Conservation (phyloP, 2,329 filamentous ascomycete species). For the Akanthomyces dipterigenus region DNA sequence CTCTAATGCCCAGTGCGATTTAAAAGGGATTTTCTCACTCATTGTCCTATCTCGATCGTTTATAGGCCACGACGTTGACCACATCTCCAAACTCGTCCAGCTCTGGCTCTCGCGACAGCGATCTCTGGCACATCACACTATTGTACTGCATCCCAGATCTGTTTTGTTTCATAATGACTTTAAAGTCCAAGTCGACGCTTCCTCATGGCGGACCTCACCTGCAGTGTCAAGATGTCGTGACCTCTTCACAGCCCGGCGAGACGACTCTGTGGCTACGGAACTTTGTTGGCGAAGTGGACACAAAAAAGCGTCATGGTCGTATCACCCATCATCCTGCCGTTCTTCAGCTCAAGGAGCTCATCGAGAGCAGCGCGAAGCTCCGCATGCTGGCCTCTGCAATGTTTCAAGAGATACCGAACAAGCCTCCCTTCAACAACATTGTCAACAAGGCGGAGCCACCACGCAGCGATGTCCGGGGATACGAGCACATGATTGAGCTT, state of each 20-base stretch:
- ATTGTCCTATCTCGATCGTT: no score
- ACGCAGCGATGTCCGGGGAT: slow-evolving; percentile 14
- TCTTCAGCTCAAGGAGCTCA: slow-evolving; percentile 4
- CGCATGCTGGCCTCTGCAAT: slow-evolving; percentile 20
- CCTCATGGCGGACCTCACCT: not conserved
- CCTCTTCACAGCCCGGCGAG: not conserved
- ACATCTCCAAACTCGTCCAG: not conserved
- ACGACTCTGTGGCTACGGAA: not conserved
- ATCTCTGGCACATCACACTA: no score
- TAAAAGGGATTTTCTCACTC: no score
- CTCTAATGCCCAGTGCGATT: no score
- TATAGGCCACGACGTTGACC: no score
- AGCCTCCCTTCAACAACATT: slow-evolving; percentile 17
- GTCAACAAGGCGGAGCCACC: not conserved
- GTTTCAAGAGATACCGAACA: slow-evolving; percentile 19
- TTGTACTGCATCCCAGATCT: no score
- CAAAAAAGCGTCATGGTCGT: not conserved
- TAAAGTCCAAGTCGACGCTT: not conserved
- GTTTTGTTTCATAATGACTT: not conserved
- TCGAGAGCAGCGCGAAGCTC: slow-evolving; percentile 16
- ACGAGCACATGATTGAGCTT: slow-evolving; percentile 18
- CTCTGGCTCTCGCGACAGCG: not conserved
- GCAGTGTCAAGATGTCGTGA: not conserved
- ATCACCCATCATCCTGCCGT: not conserved
- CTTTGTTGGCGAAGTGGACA: not conserved